Evolutionary conservation across 1,284 basidiomycete species (phyloP).

Genomic region (Fereydounia khargensis): DNA sequence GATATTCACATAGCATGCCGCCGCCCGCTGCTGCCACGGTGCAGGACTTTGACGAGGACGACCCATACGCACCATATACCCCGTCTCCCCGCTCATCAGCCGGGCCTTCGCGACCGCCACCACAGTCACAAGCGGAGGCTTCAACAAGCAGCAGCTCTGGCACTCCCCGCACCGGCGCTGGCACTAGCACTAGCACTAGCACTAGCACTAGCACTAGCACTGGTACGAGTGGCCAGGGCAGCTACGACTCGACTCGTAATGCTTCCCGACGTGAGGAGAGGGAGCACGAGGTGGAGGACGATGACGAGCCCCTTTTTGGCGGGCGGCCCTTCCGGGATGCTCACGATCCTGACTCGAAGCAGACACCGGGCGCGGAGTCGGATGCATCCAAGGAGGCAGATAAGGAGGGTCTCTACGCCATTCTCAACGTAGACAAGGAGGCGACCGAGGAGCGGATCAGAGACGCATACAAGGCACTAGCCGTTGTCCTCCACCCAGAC

Average conservation of each 20-base stretch:
- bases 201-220: too few relatives aligned
- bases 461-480: slow-evolving; percentile 70
- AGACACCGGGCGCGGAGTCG: neutral
- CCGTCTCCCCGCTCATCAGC: too few relatives aligned
- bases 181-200: too few relatives aligned
- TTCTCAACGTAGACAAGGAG: slow-evolving; percentile 68
- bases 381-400: slow-evolving; percentile 7
- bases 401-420: slow-evolving; percentile 34
- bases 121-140: too few relatives aligned
- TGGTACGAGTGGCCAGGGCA: too few relatives aligned
- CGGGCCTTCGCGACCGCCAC: too few relatives aligned
- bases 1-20: slow-evolving; percentile 3
- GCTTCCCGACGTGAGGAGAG: too few relatives aligned
- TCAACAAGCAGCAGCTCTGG: too few relatives aligned
- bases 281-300: slow-evolving; percentile 1
- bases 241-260: too few relatives aligned
- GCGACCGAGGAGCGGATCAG: slow-evolving; percentile 70
- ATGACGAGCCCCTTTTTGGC: slow-evolving; percentile 50
- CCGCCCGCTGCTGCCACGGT: slow-evolving; percentile 22
- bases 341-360: slow-evolving; percentile 7
- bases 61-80: slow-evolving; percentile 24
- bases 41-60: slow-evolving; percentile 20
- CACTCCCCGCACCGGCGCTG: too few relatives aligned
- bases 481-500: slow-evolving; percentile 80
- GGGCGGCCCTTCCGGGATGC: slow-evolving; percentile 48